phyloP scores from a whole-genome alignment of 2,329 filamentous ascomycete species.

The Teratosphaeria destructans region DNA sequence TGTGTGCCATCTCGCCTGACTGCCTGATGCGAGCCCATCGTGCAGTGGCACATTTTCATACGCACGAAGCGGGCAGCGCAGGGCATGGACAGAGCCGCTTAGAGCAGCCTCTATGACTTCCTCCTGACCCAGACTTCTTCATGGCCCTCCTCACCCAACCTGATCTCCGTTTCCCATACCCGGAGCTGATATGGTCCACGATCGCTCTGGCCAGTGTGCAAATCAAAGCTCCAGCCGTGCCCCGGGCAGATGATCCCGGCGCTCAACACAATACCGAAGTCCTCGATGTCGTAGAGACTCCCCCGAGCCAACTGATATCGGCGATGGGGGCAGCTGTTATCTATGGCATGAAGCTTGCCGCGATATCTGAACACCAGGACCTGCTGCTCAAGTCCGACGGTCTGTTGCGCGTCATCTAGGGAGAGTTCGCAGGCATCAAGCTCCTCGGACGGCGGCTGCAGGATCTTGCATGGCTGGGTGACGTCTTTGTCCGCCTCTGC shows the following conservation, averaged over 20 bases:
- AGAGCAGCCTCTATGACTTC: conserved; percentile 15
- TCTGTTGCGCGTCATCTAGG: conserved; percentile 28
- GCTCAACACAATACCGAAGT: conserved; percentile 55
- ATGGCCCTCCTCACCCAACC: conserved; percentile 9
- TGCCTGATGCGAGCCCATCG: no score
- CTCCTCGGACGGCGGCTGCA: conserved; percentile 23
- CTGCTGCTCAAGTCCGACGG: conserved; percentile 38
- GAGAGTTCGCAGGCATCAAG: conserved; percentile 28
- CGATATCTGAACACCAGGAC: conserved; percentile 56
- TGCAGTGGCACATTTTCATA: no score
- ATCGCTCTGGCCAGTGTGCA: conserved; percentile 53
- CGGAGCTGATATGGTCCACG: conserved; percentile 51
- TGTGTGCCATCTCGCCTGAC: no score
- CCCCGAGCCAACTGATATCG: conserved; percentile 56
- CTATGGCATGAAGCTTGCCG: conserved; percentile 55
- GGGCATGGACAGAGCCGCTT: not conserved
- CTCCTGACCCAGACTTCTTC: conserved; percentile 24
- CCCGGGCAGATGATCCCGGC: conserved; percentile 57
- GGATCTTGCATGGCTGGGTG: conserved; percentile 44
- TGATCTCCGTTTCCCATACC: conserved; percentile 53
- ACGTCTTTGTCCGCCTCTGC: conserved; percentile 8
- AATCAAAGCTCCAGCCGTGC: conserved; percentile 61
- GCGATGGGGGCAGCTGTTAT: conserved; percentile 63
- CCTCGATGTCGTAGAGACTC: conserved; percentile 59
- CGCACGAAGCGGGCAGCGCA: no score